A percentile compares a stretch with the other conserved stretches of the same genome.
These are phyloP conservation scores for Coix lacrymajobi DNA, from an alignment of 176 grass and related monocot species.

Conservation along the genomic window DNA sequence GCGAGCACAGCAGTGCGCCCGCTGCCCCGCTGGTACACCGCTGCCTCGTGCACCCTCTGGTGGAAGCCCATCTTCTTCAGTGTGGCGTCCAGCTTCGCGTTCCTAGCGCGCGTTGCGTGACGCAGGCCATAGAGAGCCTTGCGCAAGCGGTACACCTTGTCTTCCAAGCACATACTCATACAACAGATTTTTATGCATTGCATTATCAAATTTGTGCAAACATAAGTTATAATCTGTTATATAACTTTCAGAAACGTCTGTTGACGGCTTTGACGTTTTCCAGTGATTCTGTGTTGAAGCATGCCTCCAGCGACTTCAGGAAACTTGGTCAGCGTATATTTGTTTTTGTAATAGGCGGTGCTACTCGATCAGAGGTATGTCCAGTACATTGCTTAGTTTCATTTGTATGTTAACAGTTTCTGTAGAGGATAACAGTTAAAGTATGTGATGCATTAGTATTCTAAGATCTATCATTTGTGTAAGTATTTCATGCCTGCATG, in stretches of 20 bases:
- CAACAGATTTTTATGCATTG: not conserved
- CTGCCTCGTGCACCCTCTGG: no score
- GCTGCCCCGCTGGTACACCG: no score
- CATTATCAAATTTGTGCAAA: not conserved
- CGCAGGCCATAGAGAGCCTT: no score
- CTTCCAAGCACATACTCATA: no score
- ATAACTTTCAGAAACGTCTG: slow-evolving; percentile 7
- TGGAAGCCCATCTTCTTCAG: no score
- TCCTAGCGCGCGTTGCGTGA: no score
- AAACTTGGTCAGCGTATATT: slow-evolving; percentile 74
- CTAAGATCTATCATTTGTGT: not conserved
- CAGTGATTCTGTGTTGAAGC: slow-evolving; percentile 71
- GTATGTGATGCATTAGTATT: not conserved
- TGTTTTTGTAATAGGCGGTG: slow-evolving; percentile 75
- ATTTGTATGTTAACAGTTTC: not conserved
- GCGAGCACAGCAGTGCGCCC: no score
- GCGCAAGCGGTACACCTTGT: no score
- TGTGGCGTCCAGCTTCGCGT: no score
- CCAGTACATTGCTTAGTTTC: not conserved
- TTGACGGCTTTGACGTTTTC: slow-evolving; percentile 18
- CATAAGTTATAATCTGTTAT: not conserved
- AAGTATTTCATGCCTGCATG: not conserved
- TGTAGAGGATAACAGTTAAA: not conserved
- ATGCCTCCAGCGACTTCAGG: slow-evolving; percentile 60
- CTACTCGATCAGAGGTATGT: slow-evolving; percentile 67